A percentile compares a stretch with the other conserved stretches of the same genome.
These are phyloP conservation scores for Nephelium lappaceum DNA, from an alignment of 345 rosid species.

Conservation along the genomic window DNA sequence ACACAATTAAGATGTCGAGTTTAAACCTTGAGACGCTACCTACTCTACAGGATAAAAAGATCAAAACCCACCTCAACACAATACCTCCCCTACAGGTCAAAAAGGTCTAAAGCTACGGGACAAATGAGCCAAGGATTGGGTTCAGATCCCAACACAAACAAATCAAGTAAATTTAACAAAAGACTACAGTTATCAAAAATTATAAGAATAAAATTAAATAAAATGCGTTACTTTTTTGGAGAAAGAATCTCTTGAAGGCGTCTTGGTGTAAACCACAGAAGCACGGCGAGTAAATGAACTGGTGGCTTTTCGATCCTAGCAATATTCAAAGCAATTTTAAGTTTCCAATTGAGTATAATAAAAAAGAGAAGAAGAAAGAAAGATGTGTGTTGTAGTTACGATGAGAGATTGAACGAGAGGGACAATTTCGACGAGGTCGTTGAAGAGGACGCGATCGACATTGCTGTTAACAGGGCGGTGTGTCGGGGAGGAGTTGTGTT, in stretches of 20 bases:
- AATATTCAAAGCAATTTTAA: background rate
- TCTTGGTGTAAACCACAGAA: slow-evolving; percentile 86
- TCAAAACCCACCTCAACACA: too few relatives aligned
- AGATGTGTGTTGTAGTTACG: slow-evolving; percentile 35
- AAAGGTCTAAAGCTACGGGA: too few relatives aligned
- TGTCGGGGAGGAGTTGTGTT: slow-evolving; percentile 49
- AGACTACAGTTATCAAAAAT: background rate
- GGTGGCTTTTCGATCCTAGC: slow-evolving; percentile 72
- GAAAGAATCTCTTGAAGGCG: slow-evolving; percentile 83
- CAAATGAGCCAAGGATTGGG: too few relatives aligned
- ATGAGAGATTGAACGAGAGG: slow-evolving; percentile 92
- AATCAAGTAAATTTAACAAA: background rate
- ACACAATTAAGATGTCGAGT: too few relatives aligned
- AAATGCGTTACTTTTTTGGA: slow-evolving; percentile 47
- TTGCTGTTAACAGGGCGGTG: slow-evolving; percentile 44
- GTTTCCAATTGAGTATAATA: background rate
- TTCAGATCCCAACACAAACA: too few relatives aligned
- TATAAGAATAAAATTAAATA: too few relatives aligned
- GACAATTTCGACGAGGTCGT: slow-evolving; percentile 87
- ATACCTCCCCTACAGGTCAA: too few relatives aligned
- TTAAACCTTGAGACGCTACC: too few relatives aligned
- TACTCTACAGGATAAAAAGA: too few relatives aligned
- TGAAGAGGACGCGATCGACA: slow-evolving; percentile 75
- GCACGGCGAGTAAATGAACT: slow-evolving; percentile 89
- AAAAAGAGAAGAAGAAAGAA: slow-evolving; percentile 12